A percentile compares a stretch with the other conserved stretches of the same genome.
Evolutionary conservation across 495 filamentous ascomycete genomes (phyloP).

Genomic region (Penicillium salamii): DNA sequence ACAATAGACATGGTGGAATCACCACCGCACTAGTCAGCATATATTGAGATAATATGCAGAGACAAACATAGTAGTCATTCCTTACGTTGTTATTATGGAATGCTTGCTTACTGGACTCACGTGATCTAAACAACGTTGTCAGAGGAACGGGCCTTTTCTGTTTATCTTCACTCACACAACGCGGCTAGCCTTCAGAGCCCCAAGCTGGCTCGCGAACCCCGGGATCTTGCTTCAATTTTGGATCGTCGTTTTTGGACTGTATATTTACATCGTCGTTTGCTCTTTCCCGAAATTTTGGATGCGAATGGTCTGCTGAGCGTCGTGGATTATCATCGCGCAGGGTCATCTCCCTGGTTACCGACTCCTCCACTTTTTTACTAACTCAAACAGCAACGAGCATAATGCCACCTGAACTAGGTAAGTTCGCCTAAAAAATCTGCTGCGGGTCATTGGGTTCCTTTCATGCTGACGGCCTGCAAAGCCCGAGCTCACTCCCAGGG

Average conservation of each 20-base stretch:
- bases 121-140: conserved; percentile 34
- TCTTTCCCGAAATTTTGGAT: conserved; percentile 1
- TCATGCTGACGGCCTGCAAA: conserved; percentile 5
- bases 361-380: conserved; percentile 27
- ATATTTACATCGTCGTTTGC: conserved; percentile 17
- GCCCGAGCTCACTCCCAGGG: conserved; percentile 29
- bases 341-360: conserved; percentile 32
- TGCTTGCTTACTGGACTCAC: conserved; percentile 22
- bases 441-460: not conserved
- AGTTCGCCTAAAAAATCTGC: conserved; percentile 7
- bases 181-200: conserved; percentile 14
- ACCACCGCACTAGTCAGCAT: not conserved
- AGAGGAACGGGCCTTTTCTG: conserved; percentile 29
- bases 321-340: conserved; percentile 13
- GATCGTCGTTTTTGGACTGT: conserved; percentile 2
- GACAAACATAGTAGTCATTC: not conserved
- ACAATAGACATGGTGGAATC: no score
- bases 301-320: conserved; percentile 3
- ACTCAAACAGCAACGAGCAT: conserved; percentile 10
- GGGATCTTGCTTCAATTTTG: not conserved
- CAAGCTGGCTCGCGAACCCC: conserved; percentile 9
- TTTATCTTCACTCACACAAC: conserved; percentile 30
- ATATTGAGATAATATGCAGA: not conserved
- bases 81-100: conserved; percentile 16
- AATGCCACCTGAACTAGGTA: conserved; percentile 28